Evolutionary conservation across 148 eudicot species (phyloP), one percentile per base, ranked within the genome.

Genomic region (Bassia scoparia): DNA sequence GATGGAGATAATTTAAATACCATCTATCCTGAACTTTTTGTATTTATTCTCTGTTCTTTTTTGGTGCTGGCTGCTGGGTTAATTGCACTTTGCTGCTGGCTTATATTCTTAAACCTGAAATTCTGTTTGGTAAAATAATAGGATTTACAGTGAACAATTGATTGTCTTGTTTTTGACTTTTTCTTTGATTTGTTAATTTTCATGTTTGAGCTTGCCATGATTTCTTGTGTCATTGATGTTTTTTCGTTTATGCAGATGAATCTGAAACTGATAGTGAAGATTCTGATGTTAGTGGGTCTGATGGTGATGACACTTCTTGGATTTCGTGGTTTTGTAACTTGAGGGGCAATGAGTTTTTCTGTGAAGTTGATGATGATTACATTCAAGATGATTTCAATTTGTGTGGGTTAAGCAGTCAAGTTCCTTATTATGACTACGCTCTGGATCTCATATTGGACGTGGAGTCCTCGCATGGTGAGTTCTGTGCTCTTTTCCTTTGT

Each of bases 301-400:
- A 89, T 67, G 93, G 88, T 21, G 90, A 89, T 63, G 93, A 89
- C 73, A 87, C 93, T 7, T 89, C 93, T 65, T 89, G 93, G 93
- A 87, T 89, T 62, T 83, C 93, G 30, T 87, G 93, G 93, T 89
- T 89, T 82, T 87, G 93, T 83, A 89, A 83, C 73, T 79, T 89
- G 76, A 80, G 90, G 30, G 93, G 93, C 67, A 89, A 89, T 79
- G 90, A 89, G 53, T 89, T 89, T 41, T 89, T 87, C 67, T 87
- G 93, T 71, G 93, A 87, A 87, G 93, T 89, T 58, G 93, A 89
- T 80, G 92, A 88, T 76, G 93, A 89, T 54, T 89, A 89, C 76
- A 89, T 89, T 46, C 93, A 89, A 80, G 93, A 89, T 75, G 93
- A 89, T 81, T 89, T 89, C 74, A 89, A 89, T 74, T 84, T 89